A percentile compares a stretch with the other conserved stretches of the same genome.
phyloP scores from a whole-genome alignment of 2,329 filamentous ascomycete genomes.

The Aspergillus eucalypticola region DNA sequence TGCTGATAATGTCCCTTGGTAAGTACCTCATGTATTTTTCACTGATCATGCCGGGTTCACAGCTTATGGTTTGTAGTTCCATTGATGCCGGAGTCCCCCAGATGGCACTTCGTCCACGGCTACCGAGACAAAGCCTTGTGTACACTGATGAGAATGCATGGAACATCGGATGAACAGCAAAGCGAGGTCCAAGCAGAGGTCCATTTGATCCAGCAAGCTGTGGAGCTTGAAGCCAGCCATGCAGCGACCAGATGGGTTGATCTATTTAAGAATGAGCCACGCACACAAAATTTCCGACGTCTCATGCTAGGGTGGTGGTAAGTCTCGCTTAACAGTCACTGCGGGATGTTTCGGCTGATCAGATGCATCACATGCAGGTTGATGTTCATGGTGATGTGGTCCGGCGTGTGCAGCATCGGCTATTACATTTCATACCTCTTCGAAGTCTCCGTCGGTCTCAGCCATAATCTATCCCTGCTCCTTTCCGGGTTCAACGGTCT shows the following conservation, averaged over 20 bases:
- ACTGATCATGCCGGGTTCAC: constrained; percentile 23
- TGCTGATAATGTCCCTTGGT: neutral
- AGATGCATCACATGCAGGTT: neutral
- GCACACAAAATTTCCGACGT: neutral
- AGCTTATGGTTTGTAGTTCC: constrained; percentile 15
- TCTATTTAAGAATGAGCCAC: neutral
- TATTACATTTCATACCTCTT: constrained; percentile 16
- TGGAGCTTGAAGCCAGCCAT: neutral
- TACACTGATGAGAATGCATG: neutral
- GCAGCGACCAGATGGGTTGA: neutral
- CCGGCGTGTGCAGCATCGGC: constrained; percentile 20
- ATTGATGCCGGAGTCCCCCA: constrained; percentile 52
- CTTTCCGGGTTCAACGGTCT: constrained; percentile 7
- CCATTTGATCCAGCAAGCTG: neutral
- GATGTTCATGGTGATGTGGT: constrained; percentile 27
- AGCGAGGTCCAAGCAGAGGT: neutral
- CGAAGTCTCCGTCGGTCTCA: constrained; percentile 1
- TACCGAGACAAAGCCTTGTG: constrained; percentile 44
- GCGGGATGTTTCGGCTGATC: neutral
- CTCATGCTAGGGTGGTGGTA: neutral
- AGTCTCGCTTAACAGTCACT: neutral
- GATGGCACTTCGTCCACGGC: constrained; percentile 54
- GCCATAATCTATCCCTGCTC: neutral
- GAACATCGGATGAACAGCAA: neutral
- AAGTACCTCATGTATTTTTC: neutral